These are phyloP conservation scores for Pyrenophora teres DNA, from an alignment of 2,329 filamentous ascomycete species.

Conservation along the genomic window DNA sequence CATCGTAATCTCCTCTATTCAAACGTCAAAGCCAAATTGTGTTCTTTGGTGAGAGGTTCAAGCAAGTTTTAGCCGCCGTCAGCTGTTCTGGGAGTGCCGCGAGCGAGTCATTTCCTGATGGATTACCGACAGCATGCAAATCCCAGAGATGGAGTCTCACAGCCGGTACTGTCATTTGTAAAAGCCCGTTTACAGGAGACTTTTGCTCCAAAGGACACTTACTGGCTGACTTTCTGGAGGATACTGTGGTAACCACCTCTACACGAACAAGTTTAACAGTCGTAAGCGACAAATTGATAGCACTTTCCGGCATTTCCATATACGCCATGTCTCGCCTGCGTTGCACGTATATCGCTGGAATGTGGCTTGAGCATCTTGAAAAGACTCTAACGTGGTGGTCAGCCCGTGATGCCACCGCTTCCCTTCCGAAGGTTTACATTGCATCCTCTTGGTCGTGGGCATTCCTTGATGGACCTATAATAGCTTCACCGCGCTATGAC, in stretches of 20 bases:
- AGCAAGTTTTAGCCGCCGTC: slow-evolving; percentile 6
- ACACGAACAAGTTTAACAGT: not conserved
- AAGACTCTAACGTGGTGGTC: not conserved
- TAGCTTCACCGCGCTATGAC: not conserved
- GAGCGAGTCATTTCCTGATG: slow-evolving; percentile 11
- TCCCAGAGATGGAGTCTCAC: not conserved
- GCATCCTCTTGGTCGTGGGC: slow-evolving; percentile 22
- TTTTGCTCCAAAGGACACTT: not conserved
- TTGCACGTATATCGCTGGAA: slow-evolving; percentile 14
- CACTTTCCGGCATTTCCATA: slow-evolving; percentile 19
- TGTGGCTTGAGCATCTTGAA: slow-evolving; percentile 14
- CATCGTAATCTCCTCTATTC: not conserved
- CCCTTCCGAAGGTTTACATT: slow-evolving; percentile 7
- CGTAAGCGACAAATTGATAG: slow-evolving; percentile 14
- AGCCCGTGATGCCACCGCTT: not conserved
- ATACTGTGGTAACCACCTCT: not conserved
- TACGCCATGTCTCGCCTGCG: not conserved
- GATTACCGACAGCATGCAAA: not conserved
- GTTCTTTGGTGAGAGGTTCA: not conserved
- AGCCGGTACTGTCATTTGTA: not conserved
- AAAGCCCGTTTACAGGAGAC: too few relatives aligned
- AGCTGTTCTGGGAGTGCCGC: slow-evolving; percentile 29
- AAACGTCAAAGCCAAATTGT: too few relatives aligned
- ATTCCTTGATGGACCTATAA: slow-evolving; percentile 5
- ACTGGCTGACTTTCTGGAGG: not conserved